Evolutionary conservation across 2,329 filamentous ascomycete genomes (phyloP).

Genomic region (Beauveria brongniartii): DNA sequence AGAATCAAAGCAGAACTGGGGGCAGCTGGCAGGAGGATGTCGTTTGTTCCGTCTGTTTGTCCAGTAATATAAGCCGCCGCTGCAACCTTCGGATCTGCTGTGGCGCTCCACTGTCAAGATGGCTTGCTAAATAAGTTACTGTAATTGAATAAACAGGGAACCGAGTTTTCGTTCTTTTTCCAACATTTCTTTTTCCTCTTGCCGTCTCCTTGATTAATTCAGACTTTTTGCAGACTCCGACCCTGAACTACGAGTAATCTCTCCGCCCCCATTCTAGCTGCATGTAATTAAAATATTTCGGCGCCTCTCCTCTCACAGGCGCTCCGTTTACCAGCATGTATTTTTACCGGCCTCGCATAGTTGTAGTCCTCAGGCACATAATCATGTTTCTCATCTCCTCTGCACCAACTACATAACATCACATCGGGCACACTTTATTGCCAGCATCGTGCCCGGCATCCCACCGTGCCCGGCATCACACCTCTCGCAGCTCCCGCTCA

Average conservation of each 20-base stretch:
- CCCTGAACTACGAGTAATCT: too few relatives aligned
- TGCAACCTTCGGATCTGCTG: background rate
- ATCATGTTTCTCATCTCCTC: background rate
- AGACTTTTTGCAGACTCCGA: too few relatives aligned
- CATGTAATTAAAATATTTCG: too few relatives aligned
- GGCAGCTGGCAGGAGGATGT: background rate
- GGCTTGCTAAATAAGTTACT: background rate
- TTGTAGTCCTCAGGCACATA: background rate
- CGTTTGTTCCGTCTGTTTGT: background rate
- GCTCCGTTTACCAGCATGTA: too few relatives aligned
- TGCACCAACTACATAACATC: background rate
- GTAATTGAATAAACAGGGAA: background rate
- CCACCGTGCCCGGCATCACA: background rate
- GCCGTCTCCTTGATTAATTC: background rate
- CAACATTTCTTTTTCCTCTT: background rate
- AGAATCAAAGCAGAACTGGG: background rate
- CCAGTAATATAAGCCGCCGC: background rate
- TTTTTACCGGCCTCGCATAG: background rate
- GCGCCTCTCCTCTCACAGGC: too few relatives aligned
- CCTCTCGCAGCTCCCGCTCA: background rate
- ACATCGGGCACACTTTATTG: background rate
- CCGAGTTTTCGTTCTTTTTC: background rate
- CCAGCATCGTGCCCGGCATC: background rate
- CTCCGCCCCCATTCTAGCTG: too few relatives aligned
- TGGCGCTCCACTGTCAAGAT: background rate